Base-by-base conservation (phyloP, 108 stramenopile species). In the Conticribra guillardii region DNA sequence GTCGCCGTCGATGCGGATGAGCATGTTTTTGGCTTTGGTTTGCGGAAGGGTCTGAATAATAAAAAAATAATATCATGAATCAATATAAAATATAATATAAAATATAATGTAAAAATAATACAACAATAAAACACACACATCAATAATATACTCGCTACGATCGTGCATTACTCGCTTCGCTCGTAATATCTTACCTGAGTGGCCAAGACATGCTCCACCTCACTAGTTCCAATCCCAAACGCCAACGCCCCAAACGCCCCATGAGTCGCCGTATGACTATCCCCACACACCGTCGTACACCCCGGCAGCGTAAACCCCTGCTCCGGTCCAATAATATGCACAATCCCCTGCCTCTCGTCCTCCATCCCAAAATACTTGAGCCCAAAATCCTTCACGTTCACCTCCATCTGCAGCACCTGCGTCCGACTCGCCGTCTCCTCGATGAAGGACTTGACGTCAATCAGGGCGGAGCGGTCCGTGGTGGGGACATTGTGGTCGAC, bases 401-500 rank as follows among this genome's bases (percentile, higher is more conserved):
- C 53, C 66, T 93, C 85, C 73, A 95, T 71, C 50, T 93, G 85
- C 51, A 95, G 28, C 11, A 97, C 96, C 71, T 97, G 96, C 0
- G 94, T 94, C 4, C 94, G 79, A 46, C 74, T 73, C 24, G 90
- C 89, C 0, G 89, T 85, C 67, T 97, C 95, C 44, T 84, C 79
- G 64, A 96, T 94, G 70, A 97, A 95, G 15, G 76, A 71, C 50
- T 77, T 71, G 0, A 95, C 84, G 67, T 87, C 82, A 44, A 85
- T 64, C 18, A 92, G 60, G 4, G 62, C 61, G 7, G 84, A 75
- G 17, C 96, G 86, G 81, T 90, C 91, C 18, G 79, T 80, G 19
- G 96, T 97, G 64, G 96, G 96, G 15, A 96, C 93, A 67, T 97
- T 97, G 92, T 97, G 96, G 72, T 97, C 96, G 31, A 96, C 94